Conservation (phyloP, 208 protist species). For the Dictyostelium gargantuum region DNA sequence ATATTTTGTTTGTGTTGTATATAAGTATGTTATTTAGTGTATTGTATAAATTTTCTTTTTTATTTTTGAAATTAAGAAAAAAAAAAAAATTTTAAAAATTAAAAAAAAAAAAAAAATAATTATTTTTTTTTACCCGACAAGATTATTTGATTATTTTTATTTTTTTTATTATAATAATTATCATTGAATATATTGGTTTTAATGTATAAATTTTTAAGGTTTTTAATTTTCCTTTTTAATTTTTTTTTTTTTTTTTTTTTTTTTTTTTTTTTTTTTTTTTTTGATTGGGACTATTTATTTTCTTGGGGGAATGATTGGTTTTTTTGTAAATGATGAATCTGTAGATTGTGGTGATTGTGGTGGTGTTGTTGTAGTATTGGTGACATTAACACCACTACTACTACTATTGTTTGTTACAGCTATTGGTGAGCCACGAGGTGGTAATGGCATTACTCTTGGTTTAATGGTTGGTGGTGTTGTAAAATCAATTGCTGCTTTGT, state of each 20-base stretch:
- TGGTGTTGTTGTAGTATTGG: neutral
- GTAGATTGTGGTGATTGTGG: neutral
- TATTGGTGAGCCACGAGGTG: neutral
- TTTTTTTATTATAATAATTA: too few relatives aligned
- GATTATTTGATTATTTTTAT: neutral
- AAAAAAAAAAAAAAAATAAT: too few relatives aligned
- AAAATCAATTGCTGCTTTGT: neutral
- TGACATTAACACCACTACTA: neutral
- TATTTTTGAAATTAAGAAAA: too few relatives aligned
- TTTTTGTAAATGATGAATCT: neutral
- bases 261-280: neutral
- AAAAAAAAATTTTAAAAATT: too few relatives aligned
- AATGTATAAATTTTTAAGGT: too few relatives aligned
- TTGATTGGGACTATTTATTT: neutral
- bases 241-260: neutral
- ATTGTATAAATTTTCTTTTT: too few relatives aligned
- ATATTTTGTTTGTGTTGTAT: too few relatives aligned
- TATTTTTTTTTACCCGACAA: neutral
- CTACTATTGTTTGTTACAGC: neutral
- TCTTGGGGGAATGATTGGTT: slow-evolving; percentile 7
- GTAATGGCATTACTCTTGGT: slow-evolving; percentile 4
- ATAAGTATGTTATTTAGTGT: too few relatives aligned
- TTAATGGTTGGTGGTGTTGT: neutral
- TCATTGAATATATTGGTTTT: too few relatives aligned
- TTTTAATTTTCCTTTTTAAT: neutral